phyloP scores from a whole-genome alignment of 2,329 filamentous ascomycete genomes.

The Cercospora sp. region DNA sequence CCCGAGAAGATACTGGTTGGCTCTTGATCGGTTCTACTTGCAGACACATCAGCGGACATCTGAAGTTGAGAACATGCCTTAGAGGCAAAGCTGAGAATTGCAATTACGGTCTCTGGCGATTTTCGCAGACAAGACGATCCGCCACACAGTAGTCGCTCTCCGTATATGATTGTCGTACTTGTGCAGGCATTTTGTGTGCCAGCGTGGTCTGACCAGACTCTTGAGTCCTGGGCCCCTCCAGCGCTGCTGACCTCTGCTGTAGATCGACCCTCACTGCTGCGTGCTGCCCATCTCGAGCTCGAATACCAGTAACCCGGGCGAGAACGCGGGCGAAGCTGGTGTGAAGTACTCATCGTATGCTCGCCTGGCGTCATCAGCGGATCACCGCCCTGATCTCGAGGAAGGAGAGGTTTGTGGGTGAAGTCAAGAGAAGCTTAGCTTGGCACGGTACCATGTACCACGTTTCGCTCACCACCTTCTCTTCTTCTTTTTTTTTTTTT shows the following conservation, averaged over 20 bases:
- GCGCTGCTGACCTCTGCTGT: background rate
- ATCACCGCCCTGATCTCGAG: background rate
- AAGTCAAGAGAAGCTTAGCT: background rate
- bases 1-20: background rate
- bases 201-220: background rate
- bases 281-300: background rate
- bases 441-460: background rate
- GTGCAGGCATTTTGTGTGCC: background rate
- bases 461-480: background rate
- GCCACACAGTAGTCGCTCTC: background rate
- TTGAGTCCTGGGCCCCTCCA: background rate
- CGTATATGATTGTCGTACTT: background rate
- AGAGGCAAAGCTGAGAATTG: background rate
- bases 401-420: background rate
- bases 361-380: background rate
- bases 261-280: background rate
- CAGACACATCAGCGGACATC: background rate
- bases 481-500: background rate
- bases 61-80: background rate
- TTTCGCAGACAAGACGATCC: no score
- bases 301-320: background rate
- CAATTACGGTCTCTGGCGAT: no score
- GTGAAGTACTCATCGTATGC: background rate
- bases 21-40: background rate
- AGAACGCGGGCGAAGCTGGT: background rate